Evolutionary conservation across 768 basidiomycete species (phyloP).

Genomic region (Sutorius australiensis): DNA sequence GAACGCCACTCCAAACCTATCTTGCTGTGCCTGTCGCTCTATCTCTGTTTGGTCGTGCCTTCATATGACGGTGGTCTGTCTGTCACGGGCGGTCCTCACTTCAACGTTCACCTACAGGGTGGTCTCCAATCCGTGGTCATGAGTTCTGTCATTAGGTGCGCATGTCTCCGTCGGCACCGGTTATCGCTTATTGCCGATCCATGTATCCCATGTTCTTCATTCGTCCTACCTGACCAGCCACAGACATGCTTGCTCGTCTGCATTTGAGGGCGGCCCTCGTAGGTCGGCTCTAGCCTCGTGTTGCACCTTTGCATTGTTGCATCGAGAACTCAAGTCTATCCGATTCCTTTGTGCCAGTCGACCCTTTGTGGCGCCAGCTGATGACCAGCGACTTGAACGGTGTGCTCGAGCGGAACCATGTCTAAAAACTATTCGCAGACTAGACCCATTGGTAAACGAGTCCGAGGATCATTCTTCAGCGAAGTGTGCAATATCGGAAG

Average conservation of each 20-base stretch:
- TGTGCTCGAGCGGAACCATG: constrained; percentile 32
- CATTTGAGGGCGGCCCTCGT: constrained; percentile 5
- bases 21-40: not conserved
- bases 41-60: not conserved
- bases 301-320: too few relatives aligned
- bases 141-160: not conserved
- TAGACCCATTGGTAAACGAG: constrained; percentile 30
- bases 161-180: constrained; percentile 7
- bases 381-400: constrained; percentile 15
- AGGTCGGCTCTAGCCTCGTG: constrained; percentile 2
- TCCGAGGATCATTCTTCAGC: not conserved
- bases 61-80: not conserved
- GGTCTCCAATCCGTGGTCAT: not conserved
- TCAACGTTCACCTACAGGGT: not conserved
- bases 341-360: constrained; percentile 1
- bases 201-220: not conserved
- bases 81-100: not conserved
- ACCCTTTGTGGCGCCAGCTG: constrained; percentile 27
- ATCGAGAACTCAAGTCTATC: too few relatives aligned
- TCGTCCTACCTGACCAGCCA: not conserved
- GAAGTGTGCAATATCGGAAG: not conserved
- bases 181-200: not conserved
- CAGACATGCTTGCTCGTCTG: not conserved
- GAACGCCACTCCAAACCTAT: not conserved
- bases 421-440: constrained; percentile 40